phyloP scores from a whole-genome alignment of 2,329 filamentous ascomycete genomes.

The Grosmannia huntii region DNA sequence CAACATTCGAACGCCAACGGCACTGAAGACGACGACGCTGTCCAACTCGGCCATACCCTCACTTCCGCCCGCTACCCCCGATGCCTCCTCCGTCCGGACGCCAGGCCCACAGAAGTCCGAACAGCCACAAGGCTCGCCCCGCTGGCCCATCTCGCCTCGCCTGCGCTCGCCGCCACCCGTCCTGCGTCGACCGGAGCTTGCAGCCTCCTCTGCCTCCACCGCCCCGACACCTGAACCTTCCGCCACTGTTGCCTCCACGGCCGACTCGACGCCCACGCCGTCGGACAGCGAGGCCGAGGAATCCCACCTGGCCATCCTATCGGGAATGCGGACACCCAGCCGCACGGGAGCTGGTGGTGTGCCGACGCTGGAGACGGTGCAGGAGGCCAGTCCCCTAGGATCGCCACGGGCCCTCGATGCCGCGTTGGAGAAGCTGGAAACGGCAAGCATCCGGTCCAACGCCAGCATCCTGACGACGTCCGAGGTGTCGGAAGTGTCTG shows the following conservation, averaged over 20 bases:
- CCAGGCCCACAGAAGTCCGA: conserved; percentile 54
- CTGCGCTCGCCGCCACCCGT: conserved; percentile 63
- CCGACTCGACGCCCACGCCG: not conserved
- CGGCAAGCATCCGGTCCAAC: conserved; percentile 32
- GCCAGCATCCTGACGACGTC: conserved; percentile 19
- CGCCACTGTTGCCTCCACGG: conserved; percentile 23
- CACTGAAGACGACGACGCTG: conserved; percentile 45
- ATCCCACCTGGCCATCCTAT: conserved; percentile 19
- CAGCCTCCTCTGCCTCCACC: conserved; percentile 22
- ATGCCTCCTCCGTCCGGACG: conserved; percentile 43
- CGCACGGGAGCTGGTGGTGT: conserved; percentile 46
- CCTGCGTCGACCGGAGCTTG: conserved; percentile 28
- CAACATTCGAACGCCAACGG: conserved; percentile 45
- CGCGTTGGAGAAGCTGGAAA: conserved; percentile 35
- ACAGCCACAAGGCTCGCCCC: conserved; percentile 40
- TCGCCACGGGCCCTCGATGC: conserved; percentile 43
- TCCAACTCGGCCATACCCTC: conserved; percentile 56
- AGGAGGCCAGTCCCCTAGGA: conserved; percentile 71
- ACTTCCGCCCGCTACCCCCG: conserved; percentile 46
- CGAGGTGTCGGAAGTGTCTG: conserved; percentile 24
- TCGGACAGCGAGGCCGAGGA: conserved; percentile 40
- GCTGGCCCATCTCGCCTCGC: conserved; percentile 68
- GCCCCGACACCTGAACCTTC: conserved; percentile 26
- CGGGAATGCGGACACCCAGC: conserved; percentile 46
- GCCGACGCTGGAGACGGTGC: conserved; percentile 72